phyloP scores from a whole-genome alignment of 2,329 filamentous ascomycete species.

The Tolypocladium cylindrosporum region DNA sequence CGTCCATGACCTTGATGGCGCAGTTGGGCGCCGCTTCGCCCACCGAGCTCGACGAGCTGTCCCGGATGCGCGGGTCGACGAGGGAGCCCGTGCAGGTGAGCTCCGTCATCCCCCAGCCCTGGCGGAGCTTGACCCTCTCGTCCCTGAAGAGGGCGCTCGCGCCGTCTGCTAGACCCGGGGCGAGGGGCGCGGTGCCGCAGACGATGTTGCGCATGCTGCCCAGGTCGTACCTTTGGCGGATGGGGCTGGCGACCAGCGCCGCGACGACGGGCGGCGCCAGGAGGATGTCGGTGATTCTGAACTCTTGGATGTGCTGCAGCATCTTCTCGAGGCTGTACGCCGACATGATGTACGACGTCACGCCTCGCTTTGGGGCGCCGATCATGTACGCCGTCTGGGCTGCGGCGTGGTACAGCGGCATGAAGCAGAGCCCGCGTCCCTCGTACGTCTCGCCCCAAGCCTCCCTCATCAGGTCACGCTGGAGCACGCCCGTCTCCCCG shows the following conservation, averaged over 20 bases:
- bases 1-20: neutral
- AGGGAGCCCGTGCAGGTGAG: neutral
- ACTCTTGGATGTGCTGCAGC: neutral
- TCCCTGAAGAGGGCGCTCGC: neutral
- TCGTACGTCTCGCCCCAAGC: neutral
- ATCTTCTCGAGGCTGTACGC: neutral
- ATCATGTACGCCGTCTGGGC: neutral
- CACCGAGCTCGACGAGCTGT: neutral
- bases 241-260: neutral
- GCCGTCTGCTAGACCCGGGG: neutral
- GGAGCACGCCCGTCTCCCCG: neutral
- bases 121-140: neutral
- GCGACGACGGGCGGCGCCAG: neutral
- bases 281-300: neutral
- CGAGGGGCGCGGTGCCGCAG: neutral
- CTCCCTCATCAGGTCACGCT: neutral
- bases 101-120: neutral
- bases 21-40: neutral
- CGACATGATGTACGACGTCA: neutral
- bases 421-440: neutral
- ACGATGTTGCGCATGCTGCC: neutral
- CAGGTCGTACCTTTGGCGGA: neutral
- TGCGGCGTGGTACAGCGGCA: neutral
- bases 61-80: neutral
- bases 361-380: neutral